A percentile compares a stretch with the other conserved stretches of the same genome.
Conservation (phyloP, 2,329 filamentous ascomycete species). For the Paecilomyces sp. region DNA sequence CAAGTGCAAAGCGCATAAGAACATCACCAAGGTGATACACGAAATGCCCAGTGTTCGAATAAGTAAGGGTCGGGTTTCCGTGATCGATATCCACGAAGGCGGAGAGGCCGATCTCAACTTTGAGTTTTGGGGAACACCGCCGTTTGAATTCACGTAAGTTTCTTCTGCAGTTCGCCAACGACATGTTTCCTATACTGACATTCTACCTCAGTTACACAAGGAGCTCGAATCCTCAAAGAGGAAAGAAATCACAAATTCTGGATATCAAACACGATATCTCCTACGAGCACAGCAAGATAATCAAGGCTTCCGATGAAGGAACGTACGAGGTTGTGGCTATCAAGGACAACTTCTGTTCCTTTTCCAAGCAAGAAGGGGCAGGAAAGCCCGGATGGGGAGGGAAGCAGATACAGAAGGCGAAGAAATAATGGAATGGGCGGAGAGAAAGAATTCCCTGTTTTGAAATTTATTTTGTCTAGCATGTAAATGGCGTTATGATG, state of each 20-base stretch:
- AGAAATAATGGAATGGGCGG: slow-evolving; percentile 6
- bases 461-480: background rate
- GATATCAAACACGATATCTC: slow-evolving; percentile 87
- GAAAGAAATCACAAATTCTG: slow-evolving; percentile 69
- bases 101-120: slow-evolving; percentile 90
- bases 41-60: slow-evolving; percentile 87
- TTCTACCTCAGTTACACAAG: slow-evolving; percentile 60
- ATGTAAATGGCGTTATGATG: background rate
- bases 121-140: slow-evolving; percentile 89
- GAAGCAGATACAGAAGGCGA: slow-evolving; percentile 8
- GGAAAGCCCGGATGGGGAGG: slow-evolving; percentile 39
- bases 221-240: slow-evolving; percentile 74
- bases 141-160: slow-evolving; percentile 82
- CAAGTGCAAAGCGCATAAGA: slow-evolving; percentile 73
- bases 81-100: slow-evolving; percentile 93
- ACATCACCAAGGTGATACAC: slow-evolving; percentile 78
- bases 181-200: background rate
- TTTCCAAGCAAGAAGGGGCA: slow-evolving; percentile 62
- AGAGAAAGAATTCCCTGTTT: background rate
- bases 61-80: slow-evolving; percentile 70
- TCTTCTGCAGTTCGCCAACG: background rate
- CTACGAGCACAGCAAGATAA: slow-evolving; percentile 70
- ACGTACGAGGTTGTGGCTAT: slow-evolving; percentile 97
- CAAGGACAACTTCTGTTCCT: slow-evolving; percentile 87
- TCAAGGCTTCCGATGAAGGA: slow-evolving; percentile 85